Evolutionary conservation across 176 grass and related monocot genomes (phyloP).

Genomic region (Canna indica): DNA sequence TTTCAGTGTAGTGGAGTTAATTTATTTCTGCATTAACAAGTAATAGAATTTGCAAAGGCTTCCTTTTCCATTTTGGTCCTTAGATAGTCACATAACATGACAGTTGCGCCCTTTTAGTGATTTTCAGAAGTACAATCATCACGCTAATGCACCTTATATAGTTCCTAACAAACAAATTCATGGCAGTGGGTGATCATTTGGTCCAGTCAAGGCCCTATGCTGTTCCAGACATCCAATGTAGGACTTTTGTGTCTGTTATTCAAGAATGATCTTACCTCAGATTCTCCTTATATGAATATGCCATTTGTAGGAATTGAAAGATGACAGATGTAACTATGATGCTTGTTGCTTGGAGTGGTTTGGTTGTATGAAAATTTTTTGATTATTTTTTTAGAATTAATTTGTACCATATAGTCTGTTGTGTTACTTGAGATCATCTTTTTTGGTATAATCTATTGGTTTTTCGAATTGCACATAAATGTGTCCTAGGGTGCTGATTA

Average conservation of each 20-base stretch:
- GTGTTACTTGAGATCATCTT: background rate
- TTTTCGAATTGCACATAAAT: background rate
- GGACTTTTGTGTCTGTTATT: background rate
- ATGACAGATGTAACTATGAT: too few species aligned
- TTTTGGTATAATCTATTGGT: too few species aligned
- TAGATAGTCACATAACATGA: slow-evolving; percentile 12
- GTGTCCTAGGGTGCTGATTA: too few species aligned
- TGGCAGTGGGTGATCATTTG: background rate
- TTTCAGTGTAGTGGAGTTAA: background rate
- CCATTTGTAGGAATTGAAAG: too few species aligned
- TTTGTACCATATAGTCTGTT: background rate
- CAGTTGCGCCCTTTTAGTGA: slow-evolving; percentile 28
- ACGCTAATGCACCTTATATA: background rate
- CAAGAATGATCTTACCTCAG: background rate
- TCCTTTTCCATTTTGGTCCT: slow-evolving; percentile 6
- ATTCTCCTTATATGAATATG: background rate
- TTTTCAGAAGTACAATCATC: background rate
- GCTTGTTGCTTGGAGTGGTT: background rate
- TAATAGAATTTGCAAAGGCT: background rate
- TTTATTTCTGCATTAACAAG: too few species aligned
- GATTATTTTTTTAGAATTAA: background rate
- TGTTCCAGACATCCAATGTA: background rate
- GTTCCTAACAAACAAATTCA: background rate
- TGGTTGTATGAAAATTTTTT: background rate
- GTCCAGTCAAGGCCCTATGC: background rate